Base-by-base conservation (phyloP, 306 rosid genomes). In the Arachis stenosperma region DNA sequence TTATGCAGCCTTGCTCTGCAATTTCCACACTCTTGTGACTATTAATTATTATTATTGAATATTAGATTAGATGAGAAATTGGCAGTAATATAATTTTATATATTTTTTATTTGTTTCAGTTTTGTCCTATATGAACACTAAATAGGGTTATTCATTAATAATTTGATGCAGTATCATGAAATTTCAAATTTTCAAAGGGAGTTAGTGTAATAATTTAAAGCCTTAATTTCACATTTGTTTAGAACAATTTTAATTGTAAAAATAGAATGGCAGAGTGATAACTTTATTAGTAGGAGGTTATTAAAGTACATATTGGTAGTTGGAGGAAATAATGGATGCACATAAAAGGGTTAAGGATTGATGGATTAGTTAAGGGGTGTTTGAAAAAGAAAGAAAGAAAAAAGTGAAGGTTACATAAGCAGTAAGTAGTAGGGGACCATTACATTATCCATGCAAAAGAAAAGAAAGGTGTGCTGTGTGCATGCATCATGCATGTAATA, bases 401-500 rank as follows among this genome's bases (percentile, higher is more conserved):
- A 37, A 41, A 39, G 2, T 44, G 61, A 63, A 55, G 39, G 6
- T 6, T 65, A 52, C 3, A 30, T 36, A 33, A 33, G 37, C 3
- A 33, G 37, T 2, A 33, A 33, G 4, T 33, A n/a, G 54, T 33
- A 27, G 83, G 84, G 91, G 86, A 77, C 90, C 84, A 75, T 57
- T 62, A 6, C 53, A 51, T 12, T 50, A 50, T 8, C 68, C 83
- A 76, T 81, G 88, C 82, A 89, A 81, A 62, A 82, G 62, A 77
- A 46, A 46, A 7, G 41, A 48, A 63, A 51, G 15, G 60, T 37
- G 43, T 55, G 52, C 44, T 22, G 27, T 22, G 27, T 22, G 27
- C 27, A 22, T 22, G 27, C 27, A 22, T 22, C 27, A 48, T 67
- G 79, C 81, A 75, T 76, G 86, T 66, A 74, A 66, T 44, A 82